These are phyloP conservation scores for Primulina tabacum DNA, from an alignment of 257 asterid genomes.

Conservation along the genomic window DNA sequence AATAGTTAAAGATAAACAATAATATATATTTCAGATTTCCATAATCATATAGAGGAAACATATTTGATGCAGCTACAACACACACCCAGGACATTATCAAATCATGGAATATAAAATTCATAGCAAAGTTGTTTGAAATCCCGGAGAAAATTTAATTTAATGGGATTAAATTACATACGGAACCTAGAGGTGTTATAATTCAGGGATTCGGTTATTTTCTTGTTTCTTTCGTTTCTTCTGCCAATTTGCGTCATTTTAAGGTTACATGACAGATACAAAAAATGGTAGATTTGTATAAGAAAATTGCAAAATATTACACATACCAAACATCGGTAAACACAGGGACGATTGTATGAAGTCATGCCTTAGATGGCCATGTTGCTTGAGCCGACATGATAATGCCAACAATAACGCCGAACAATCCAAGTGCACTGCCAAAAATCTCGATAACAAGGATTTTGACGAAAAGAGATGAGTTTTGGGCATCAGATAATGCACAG, in stretches of 20 bases:
- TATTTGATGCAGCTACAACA: background rate
- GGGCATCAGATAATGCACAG: slow-evolving; percentile 78
- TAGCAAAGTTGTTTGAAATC: background rate
- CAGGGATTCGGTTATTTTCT: slow-evolving; percentile 1
- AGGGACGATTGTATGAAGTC: slow-evolving; percentile 16
- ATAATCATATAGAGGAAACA: no score
- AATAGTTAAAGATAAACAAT: no score
- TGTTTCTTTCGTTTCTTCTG: background rate
- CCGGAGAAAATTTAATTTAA: slow-evolving; percentile 14
- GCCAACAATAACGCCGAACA: slow-evolving; percentile 77
- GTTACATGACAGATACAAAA: slow-evolving; percentile 15
- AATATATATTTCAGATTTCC: no score
- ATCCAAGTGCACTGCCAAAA: slow-evolving; percentile 78
- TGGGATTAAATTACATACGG: slow-evolving; percentile 23
- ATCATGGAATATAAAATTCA: background rate
- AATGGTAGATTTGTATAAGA: slow-evolving; percentile 6
- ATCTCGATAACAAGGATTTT: slow-evolving; percentile 80
- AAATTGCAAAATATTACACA: slow-evolving; percentile 26
- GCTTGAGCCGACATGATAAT: slow-evolving; percentile 91
- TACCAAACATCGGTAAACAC: slow-evolving; percentile 6
- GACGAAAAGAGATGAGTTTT: slow-evolving; percentile 71
- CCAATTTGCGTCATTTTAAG: background rate
- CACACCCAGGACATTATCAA: background rate
- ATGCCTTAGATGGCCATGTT: slow-evolving; percentile 64
- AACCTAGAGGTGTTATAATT: background rate